phyloP scores from a whole-genome alignment of 306 rosid species.

The Echinosophora koreensis region DNA sequence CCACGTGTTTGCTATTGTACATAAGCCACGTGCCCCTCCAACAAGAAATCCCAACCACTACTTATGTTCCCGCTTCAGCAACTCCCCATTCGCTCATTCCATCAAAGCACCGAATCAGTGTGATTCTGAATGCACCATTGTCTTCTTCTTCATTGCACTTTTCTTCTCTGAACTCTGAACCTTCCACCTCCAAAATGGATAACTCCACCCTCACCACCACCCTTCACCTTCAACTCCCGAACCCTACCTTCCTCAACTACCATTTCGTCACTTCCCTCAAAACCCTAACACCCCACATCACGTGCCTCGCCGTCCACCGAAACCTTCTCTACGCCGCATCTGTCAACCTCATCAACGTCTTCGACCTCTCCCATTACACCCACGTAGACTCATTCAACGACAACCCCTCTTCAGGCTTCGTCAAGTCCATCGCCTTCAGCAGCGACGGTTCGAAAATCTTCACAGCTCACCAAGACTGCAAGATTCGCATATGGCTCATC shows the following conservation, averaged over 20 bases:
- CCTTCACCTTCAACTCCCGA: background rate
- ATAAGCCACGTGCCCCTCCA: slow-evolving; percentile 26
- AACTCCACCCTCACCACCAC: background rate
- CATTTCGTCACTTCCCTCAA: slow-evolving; percentile 46
- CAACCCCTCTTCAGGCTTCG: slow-evolving; percentile 58
- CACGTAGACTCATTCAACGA: slow-evolving; percentile 59
- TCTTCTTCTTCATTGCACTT: background rate
- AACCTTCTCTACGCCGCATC: slow-evolving; percentile 75
- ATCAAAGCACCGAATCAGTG: background rate
- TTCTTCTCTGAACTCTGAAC: too few species aligned
- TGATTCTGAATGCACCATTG: background rate
- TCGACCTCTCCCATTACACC: slow-evolving; percentile 46
- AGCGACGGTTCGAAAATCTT: slow-evolving; percentile 44
- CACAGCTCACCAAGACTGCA: slow-evolving; percentile 79
- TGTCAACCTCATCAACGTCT: slow-evolving; percentile 63
- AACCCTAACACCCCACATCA: slow-evolving; percentile 52
- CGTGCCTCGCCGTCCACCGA: slow-evolving; percentile 62
- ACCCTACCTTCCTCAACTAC: background rate
- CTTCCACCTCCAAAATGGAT: slow-evolving; percentile 33
- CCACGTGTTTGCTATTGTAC: slow-evolving; percentile 1
- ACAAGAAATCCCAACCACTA: slow-evolving; percentile 30
- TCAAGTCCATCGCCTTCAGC: slow-evolving; percentile 64
- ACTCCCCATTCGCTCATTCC: background rate
- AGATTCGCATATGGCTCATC: slow-evolving; percentile 68
- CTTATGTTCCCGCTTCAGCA: slow-evolving; percentile 48